Percentiles rank a stretch among this genome's conserved stretches.
phyloP scores from a whole-genome alignment of 768 basidiomycete species.

The Chalciporus chontae region DNA sequence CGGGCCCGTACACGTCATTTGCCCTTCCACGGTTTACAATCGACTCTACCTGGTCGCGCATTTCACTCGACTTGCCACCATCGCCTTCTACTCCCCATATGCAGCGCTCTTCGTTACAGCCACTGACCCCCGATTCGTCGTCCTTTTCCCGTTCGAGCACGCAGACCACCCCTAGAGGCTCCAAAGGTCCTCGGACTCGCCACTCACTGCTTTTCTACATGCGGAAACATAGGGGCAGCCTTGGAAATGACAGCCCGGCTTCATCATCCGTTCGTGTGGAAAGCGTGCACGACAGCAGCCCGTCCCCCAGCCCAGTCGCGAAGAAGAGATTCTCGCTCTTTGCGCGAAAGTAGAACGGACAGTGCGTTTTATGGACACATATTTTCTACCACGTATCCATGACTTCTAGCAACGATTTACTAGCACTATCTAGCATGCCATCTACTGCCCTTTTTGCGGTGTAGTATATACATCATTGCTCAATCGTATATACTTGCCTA shows the following conservation, averaged over 20 bases:
- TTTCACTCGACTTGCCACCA: slow-evolving; percentile 18
- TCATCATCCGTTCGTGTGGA: slow-evolving; percentile 23
- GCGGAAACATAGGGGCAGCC: slow-evolving; percentile 23
- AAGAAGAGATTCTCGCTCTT: slow-evolving; percentile 32
- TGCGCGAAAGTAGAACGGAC: slow-evolving; percentile 26
- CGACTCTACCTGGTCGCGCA: slow-evolving; percentile 16
- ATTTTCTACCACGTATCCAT: slow-evolving; percentile 13
- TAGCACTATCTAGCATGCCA: slow-evolving; percentile 13
- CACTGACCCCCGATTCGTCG: slow-evolving; percentile 28
- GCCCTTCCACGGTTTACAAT: slow-evolving; percentile 27
- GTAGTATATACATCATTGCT: slow-evolving; percentile 10
- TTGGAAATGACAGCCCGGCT: slow-evolving; percentile 20
- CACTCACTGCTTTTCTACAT: slow-evolving; percentile 31
- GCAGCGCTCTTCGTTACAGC: slow-evolving; percentile 27
- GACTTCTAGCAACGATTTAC: slow-evolving; percentile 16
- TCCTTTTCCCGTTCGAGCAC: slow-evolving; percentile 30
- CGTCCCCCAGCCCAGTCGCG: background rate
- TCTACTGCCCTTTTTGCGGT: slow-evolving; percentile 13
- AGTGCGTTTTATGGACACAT: slow-evolving; percentile 9
- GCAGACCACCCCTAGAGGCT: slow-evolving; percentile 26
- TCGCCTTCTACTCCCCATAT: slow-evolving; percentile 20
- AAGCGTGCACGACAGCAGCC: slow-evolving; percentile 8
- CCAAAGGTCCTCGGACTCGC: slow-evolving; percentile 24
- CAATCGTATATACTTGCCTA: slow-evolving; percentile 2
- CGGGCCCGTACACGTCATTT: slow-evolving; percentile 31